phyloP scores from a whole-genome alignment of 1,284 basidiomycete species.

The Thecaphora frezii region DNA sequence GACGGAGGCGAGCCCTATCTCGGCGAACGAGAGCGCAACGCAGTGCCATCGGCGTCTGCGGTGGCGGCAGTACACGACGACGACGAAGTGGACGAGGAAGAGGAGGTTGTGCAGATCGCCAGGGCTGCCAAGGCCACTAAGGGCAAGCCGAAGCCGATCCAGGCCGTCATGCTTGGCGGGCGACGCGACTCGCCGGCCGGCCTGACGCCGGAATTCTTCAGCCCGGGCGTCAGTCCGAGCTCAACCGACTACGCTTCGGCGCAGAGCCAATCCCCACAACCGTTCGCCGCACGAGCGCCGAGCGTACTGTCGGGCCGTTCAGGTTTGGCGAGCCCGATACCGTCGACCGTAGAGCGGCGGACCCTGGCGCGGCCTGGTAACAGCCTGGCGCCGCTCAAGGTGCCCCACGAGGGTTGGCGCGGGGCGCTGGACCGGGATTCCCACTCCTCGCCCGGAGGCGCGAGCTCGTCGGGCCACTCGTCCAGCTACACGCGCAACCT shows the following conservation, averaged over 20 bases:
- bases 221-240: slow-evolving; percentile 16
- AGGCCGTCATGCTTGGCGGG: slow-evolving; percentile 19
- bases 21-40: slow-evolving; percentile 7
- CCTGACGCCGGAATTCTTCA: slow-evolving; percentile 7
- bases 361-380: not conserved
- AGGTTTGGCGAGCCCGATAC: too few relatives aligned
- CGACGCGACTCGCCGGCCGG: slow-evolving; percentile 20
- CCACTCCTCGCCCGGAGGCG: slow-evolving; percentile 27
- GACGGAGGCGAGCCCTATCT: not conserved
- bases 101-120: slow-evolving; percentile 22
- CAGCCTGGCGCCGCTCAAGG: not conserved
- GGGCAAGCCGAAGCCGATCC: slow-evolving; percentile 15
- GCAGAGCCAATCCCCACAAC: slow-evolving; percentile 1
- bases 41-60: slow-evolving; percentile 5
- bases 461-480: slow-evolving; percentile 34
- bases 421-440: slow-evolving; percentile 6
- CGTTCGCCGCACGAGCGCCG: slow-evolving; percentile 8
- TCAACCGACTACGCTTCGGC: slow-evolving; percentile 6
- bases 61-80: too few relatives aligned
- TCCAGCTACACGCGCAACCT: slow-evolving; percentile 13
- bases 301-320: too few relatives aligned
- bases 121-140: slow-evolving; percentile 29
- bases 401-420: not conserved
- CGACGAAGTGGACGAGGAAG: slow-evolving; percentile 14
- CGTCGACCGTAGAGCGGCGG: not conserved